Conservation (phyloP, 2,329 filamentous ascomycete species). For the Trichoderma polysporum region DNA sequence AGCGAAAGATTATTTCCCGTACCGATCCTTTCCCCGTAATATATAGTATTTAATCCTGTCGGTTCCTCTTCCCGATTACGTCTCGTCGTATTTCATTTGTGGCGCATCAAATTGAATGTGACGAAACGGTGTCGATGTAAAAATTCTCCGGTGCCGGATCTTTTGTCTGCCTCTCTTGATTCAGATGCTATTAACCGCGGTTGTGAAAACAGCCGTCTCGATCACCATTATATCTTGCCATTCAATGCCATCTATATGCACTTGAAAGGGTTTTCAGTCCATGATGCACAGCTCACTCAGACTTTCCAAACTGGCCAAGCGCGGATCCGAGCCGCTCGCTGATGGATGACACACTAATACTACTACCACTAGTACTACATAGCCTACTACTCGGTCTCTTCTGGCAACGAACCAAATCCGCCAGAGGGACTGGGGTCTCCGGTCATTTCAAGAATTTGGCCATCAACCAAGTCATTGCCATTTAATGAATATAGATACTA, state of each 20-base stretch:
- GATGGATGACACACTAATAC: background rate
- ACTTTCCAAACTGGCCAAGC: constrained; percentile 17
- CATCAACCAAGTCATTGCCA: background rate
- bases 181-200: background rate
- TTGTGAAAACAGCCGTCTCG: background rate
- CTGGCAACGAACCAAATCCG: background rate
- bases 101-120: background rate
- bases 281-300: constrained; percentile 14
- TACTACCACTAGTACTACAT: too few species aligned
- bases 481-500: background rate
- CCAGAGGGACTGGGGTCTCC: background rate
- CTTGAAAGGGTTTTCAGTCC: background rate
- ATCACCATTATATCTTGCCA: background rate
- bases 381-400: background rate
- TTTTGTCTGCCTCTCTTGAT: background rate
- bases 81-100: background rate
- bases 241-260: background rate
- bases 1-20: background rate
- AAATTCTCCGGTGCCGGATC: background rate
- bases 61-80: background rate
- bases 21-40: background rate
- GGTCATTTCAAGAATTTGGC: background rate
- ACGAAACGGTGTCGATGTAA: background rate
- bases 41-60: background rate
- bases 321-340: background rate